These are phyloP conservation scores for Podaxis carcinomalis DNA, from an alignment of 768 basidiomycete genomes.

Conservation along the genomic window DNA sequence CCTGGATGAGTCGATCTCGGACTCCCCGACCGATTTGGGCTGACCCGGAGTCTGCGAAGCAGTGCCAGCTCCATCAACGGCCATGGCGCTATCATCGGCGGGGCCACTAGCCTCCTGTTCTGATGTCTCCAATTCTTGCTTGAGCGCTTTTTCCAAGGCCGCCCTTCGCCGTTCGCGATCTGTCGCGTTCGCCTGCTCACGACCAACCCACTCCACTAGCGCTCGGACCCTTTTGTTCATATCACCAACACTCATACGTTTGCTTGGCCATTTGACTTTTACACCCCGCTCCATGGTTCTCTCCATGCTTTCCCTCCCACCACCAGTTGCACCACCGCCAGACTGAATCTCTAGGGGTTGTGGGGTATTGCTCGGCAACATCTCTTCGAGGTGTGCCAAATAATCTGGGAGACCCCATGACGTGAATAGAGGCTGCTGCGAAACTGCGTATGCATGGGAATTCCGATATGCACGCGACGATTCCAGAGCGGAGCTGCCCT, in stretches of 20 bases:
- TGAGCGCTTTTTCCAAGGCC: slow-evolving; percentile 56
- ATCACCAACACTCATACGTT: slow-evolving; percentile 93
- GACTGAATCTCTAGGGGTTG: slow-evolving; percentile 69
- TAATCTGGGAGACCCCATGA: slow-evolving; percentile 95
- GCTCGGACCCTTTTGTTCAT: slow-evolving; percentile 94
- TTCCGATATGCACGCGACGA: slow-evolving; percentile 71
- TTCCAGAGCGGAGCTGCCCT: slow-evolving; percentile 32
- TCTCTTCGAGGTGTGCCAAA: slow-evolving; percentile 78
- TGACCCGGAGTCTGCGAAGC: slow-evolving; percentile 8
- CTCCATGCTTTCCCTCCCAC: slow-evolving; percentile 52
- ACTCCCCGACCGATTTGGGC: slow-evolving; percentile 13
- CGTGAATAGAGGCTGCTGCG: slow-evolving; percentile 74
- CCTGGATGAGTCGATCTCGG: background rate
- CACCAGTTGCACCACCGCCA: slow-evolving; percentile 25
- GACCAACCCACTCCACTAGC: slow-evolving; percentile 90
- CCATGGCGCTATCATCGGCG: slow-evolving; percentile 28
- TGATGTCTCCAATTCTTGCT: slow-evolving; percentile 23
- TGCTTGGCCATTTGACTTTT: slow-evolving; percentile 90
- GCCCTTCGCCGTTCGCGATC: slow-evolving; percentile 69
- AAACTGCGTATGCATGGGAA: slow-evolving; percentile 75
- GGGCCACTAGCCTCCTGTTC: slow-evolving; percentile 9
- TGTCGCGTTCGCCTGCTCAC: slow-evolving; percentile 74
- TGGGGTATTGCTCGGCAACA: slow-evolving; percentile 75
- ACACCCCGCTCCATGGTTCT: slow-evolving; percentile 70
- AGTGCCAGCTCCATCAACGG: slow-evolving; percentile 21